phyloP scores from a whole-genome alignment of 2,329 filamentous ascomycete species.

The Neonectria coccinea region DNA sequence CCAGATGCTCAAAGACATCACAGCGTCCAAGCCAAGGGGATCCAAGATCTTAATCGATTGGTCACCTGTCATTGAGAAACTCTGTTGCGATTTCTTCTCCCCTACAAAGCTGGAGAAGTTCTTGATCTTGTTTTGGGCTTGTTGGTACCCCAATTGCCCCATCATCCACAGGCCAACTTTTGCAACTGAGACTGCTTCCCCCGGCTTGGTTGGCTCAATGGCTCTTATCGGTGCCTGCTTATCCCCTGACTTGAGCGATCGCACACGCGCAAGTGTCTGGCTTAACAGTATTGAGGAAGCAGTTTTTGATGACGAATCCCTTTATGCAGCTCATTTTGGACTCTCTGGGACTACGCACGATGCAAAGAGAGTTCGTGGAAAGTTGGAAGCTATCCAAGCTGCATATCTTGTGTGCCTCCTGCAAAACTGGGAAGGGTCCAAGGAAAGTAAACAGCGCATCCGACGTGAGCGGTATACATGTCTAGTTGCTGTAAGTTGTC shows the following conservation, averaged over 20 bases:
- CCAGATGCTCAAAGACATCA: slow-evolving; percentile 3
- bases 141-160: slow-evolving; percentile 11
- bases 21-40: slow-evolving; percentile 4
- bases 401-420: slow-evolving; percentile 3
- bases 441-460: slow-evolving; percentile 1
- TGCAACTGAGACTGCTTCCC: not conserved
- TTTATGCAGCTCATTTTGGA: not conserved
- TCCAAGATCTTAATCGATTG: slow-evolving; percentile 3
- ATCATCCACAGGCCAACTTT: slow-evolving; percentile 10
- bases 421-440: slow-evolving; percentile 17
- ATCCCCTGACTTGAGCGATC: slow-evolving; percentile 6
- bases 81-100: slow-evolving; percentile 8
- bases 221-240: slow-evolving; percentile 11
- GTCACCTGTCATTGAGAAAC: slow-evolving; percentile 5
- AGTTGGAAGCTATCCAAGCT: slow-evolving; percentile 11
- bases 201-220: slow-evolving; percentile 2
- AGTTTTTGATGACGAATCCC: not conserved
- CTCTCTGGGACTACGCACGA: not conserved
- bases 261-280: slow-evolving; percentile 6
- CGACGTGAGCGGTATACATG: slow-evolving; percentile 8
- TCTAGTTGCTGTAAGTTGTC: not conserved
- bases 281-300: slow-evolving; percentile 17
- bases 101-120: slow-evolving; percentile 7
- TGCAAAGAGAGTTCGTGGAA: not conserved
- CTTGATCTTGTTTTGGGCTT: slow-evolving; percentile 8